Base-by-base conservation (phyloP, 495 filamentous ascomycete genomes). In the Aspergillus cristatus region DNA sequence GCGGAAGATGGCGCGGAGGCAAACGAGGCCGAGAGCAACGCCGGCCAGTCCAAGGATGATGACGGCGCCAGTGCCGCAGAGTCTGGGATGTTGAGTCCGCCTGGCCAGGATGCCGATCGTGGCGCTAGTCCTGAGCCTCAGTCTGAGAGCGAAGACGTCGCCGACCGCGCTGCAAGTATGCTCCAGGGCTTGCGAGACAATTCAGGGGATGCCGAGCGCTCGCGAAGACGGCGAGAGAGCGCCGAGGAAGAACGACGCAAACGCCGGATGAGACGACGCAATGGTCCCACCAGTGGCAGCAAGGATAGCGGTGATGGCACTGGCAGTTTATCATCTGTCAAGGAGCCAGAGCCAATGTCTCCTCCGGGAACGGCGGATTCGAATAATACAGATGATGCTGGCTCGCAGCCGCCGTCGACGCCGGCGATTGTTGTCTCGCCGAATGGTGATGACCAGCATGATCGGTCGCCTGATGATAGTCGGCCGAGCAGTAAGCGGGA, bases 131-230 rank as follows among this genome's bases (percentile, higher is more conserved):
- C 55, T 39, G 64, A 61, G 11, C 46, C 51, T 14, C 66, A 68
- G 37, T 72, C 62, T 29, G 77, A 74, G 38, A 74, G 72, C 39
- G 82, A 84, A 58, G 84, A 90, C 43, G 70, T 95, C 24, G 88
- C 85, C 10, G 79, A 85, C 42, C 80, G 86, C 22, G 88, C 88
- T 6, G 86, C 85, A 14, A 77, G 76, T 42, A 70, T 95, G 59
- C 69, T 95, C 32, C 81, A 89, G 45, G 85, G 83, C 28, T 75
- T 95, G 51, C 69, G 84, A 35, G 79, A 79, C 33, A 76, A 75
- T 37, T 72, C 70, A 18, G 77, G 12, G 5, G 28, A 67, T 16
- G 48, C 48, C 1, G 78, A 81, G 41, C 75, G 74, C 41, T 75
- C 69, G 36, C 68, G 81, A 43, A 62, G 81, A 43, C 48, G 75